These are phyloP conservation scores for Achaetomium macrosporum DNA, from an alignment of 2,329 filamentous ascomycete genomes.

Conservation along the genomic window DNA sequence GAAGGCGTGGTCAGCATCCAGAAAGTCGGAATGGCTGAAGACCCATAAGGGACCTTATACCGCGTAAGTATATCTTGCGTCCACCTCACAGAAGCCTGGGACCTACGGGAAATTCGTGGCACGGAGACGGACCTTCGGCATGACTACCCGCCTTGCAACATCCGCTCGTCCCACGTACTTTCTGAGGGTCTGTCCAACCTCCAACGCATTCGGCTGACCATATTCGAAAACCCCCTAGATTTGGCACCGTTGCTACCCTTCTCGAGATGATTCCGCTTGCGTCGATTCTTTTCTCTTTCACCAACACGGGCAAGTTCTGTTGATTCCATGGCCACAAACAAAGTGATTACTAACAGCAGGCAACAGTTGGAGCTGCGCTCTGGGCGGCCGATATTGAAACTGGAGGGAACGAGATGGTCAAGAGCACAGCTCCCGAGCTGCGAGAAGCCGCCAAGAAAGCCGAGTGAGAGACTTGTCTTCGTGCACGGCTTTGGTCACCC, in stretches of 20 bases:
- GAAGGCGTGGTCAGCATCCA: conserved; percentile 67
- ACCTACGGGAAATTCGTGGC: neutral
- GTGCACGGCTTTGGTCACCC: neutral
- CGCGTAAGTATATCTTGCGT: conserved; percentile 52
- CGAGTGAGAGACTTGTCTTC: conserved; percentile 31
- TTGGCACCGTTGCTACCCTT: conserved; percentile 67
- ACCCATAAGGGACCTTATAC: conserved; percentile 72
- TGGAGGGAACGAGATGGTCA: conserved; percentile 44
- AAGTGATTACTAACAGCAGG: neutral
- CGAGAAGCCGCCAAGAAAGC: conserved; percentile 45
- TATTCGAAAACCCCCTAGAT: conserved; percentile 43
- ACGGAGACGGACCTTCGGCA: neutral
- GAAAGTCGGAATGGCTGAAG: conserved; percentile 63
- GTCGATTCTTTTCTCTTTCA: conserved; percentile 82
- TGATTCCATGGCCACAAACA: neutral
- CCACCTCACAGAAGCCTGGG: no score
- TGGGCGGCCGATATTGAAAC: conserved; percentile 84
- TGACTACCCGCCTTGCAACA: neutral
- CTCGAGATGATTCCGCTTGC: conserved; percentile 80
- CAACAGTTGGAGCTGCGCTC: conserved; percentile 75
- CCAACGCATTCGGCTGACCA: conserved; percentile 7
- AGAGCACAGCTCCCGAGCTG: conserved; percentile 45
- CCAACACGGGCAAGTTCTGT: conserved; percentile 60
- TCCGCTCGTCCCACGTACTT: conserved; percentile 1
- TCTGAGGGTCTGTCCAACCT: conserved; percentile 5